Evolutionary conservation across 176 grass and related monocot species (phyloP), one percentile per base, ranked within the genome.

Genomic region (Raddia guianensis): DNA sequence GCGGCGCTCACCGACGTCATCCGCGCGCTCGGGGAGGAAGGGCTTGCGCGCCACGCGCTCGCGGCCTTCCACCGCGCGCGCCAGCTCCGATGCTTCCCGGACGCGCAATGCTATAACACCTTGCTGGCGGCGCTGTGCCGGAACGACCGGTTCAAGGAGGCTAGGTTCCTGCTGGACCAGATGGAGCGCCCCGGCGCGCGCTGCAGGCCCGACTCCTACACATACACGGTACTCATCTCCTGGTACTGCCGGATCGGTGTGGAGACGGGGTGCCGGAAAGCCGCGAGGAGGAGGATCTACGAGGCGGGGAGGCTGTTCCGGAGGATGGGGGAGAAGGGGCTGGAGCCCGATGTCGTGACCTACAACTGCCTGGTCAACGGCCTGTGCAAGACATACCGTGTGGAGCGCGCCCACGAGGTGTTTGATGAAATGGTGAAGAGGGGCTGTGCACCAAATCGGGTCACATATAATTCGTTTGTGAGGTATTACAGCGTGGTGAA

Each of bases 291-390:
- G 65, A 82, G 90, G 73, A 93, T 99, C 16, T 99, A 94, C 53
- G 93, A 99, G 73, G 97, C 90, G 0, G 91, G 90, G 77, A 90
- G 79, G 57, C 86, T 99, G 73, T 96, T 99, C 72, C 76, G 89
- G 80, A 78, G 90, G 69, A 95, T 99, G 96, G 72, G 88, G 3
- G 88, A 95, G 74, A 93, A 95, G 8, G 93, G 90, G n/a, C 77
- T 95, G 11, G 72, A 70, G 6, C 96, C 90, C 20, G 96, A 99
- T 63, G 88, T 99, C 2, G 92, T 95, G 49, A 95, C 96, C 54
- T 99, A 99, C 84, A 99, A 99, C 61, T 99, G 93, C 37, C 78
- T 91, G 70, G 95, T 99, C 64, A 89, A 99, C 85, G 93, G 89
- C 8, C 68, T 99, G 7, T 93, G 96, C 57, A 99, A 95, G 63